phyloP scores from a whole-genome alignment of 495 filamentous ascomycete genomes.

The Podospora fimiseda region DNA sequence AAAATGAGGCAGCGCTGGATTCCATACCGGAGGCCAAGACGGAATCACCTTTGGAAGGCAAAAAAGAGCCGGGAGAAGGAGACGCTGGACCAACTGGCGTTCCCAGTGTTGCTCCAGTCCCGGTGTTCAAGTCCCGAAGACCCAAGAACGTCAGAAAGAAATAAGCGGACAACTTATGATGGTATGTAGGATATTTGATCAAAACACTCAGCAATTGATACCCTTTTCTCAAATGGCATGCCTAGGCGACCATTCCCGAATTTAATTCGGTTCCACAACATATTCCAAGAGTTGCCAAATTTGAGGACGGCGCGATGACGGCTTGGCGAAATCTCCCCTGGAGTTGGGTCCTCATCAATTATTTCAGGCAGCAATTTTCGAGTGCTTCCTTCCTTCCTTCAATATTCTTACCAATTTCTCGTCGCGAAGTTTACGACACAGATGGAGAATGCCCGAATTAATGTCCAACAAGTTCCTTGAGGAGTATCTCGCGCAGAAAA shows the following conservation, averaged over 20 bases:
- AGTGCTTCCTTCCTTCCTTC: too few relatives aligned
- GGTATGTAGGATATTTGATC: not conserved
- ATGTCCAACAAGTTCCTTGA: not conserved
- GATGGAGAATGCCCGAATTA: too few relatives aligned
- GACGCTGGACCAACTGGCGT: slow-evolving; percentile 2
- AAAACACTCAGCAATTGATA: slow-evolving; percentile 12
- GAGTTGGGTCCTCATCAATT: too few relatives aligned
- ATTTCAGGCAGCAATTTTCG: too few relatives aligned
- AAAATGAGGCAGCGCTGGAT: not conserved
- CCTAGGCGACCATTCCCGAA: too few relatives aligned
- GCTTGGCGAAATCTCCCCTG: too few relatives aligned
- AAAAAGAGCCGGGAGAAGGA: slow-evolving; percentile 19
- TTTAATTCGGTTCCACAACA: too few relatives aligned
- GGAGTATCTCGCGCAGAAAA: not conserved
- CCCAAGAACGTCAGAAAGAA: slow-evolving; percentile 63
- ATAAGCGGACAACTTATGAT: slow-evolving; percentile 11
- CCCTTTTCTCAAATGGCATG: slow-evolving; percentile 10
- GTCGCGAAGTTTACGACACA: too few relatives aligned
- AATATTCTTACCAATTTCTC: too few relatives aligned
- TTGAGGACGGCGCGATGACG: too few relatives aligned
- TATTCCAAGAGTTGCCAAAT: too few relatives aligned
- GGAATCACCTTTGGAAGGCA: slow-evolving; percentile 8
- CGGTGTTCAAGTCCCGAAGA: slow-evolving; percentile 91
- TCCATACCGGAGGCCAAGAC: slow-evolving; percentile 9
- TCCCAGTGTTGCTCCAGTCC: slow-evolving; percentile 17